Evolutionary conservation across 768 basidiomycete species (phyloP), one percentile per base, ranked within the genome.

Genomic region (Naganishia vaughanmartiniae): DNA sequence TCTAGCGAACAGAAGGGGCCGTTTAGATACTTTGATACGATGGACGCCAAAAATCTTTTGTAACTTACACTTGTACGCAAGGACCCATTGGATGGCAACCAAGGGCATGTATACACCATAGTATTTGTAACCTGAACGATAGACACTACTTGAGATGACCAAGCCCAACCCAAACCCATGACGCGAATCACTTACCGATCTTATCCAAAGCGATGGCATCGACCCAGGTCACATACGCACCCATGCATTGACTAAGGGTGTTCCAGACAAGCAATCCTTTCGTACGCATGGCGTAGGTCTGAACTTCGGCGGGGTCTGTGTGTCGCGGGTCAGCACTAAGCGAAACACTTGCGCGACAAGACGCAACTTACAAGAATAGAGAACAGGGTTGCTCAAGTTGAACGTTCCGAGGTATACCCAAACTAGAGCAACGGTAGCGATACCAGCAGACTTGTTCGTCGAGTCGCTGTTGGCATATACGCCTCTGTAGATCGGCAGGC

Each of bases 201-300:
- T 76, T 69, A 54, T 77, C 71, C 15, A 79, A 28, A 26, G 76
- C 73, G 58, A 80, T 75, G 78, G 90, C 86, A 73, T 90, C 88
- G 58, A 80, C 76, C 91, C 92, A 95, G 51, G 85, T 84, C 66
- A 88, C 85, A 65, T 89, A 83, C 2, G 90, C 92, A 51, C 81
- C 85, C 77, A 89, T 93, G 39, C 95, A 81, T 70, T 90, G 88
- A 26, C 74, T 75, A 70, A 78, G 53, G 30, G 80, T 77, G 67
- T 81, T 82, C 82, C 82, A 83, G 0, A 82, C 74, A 15, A 82
- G 73, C 14, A 81, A 71, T 12, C 82, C 82, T 71, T 83, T 83
- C 53, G 75, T 76, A 14, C 82, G 75, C 73, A 82, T 78, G 2
- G 81, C 78, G 74, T 75, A 82, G 1, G 81, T 79, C 67, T 81